Percentiles rank a stretch among this genome's conserved stretches.
Evolutionary conservation across 495 filamentous ascomycete genomes (phyloP).

Genomic region (Sporormia fimetaria): DNA sequence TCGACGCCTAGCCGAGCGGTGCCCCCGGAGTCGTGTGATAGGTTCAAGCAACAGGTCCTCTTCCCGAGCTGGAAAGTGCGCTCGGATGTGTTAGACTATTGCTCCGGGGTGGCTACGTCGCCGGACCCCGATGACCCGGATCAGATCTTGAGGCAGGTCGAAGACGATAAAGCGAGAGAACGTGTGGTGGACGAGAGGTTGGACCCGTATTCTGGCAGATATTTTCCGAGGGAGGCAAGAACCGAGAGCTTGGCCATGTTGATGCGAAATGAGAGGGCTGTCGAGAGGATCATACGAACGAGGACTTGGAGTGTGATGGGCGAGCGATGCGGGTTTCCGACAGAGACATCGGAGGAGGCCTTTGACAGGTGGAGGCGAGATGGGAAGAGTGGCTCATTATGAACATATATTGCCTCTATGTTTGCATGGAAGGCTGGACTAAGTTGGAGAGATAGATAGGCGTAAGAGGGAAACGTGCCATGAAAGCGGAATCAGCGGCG

Average conservation of each 20-base stretch:
- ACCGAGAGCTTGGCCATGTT: constrained; percentile 71
- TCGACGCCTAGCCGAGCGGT: constrained; percentile 41
- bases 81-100: constrained; percentile 80
- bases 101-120: constrained; percentile 73
- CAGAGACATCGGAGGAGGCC: constrained; percentile 50
- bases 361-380: constrained; percentile 53
- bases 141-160: constrained; percentile 52
- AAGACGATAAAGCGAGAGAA: constrained; percentile 59
- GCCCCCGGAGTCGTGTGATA: constrained; percentile 47
- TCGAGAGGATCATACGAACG: constrained; percentile 76
- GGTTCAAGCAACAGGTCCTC: constrained; percentile 67
- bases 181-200: constrained; percentile 75
- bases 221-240: constrained; percentile 70
- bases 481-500: too few species aligned
- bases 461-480: too few species aligned
- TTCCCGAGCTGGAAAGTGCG: constrained; percentile 83
- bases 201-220: constrained; percentile 83
- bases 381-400: too few species aligned
- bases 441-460: too few species aligned
- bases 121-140: constrained; percentile 87
- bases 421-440: too few species aligned
- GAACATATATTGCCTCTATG: too few species aligned
- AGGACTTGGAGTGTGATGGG: constrained; percentile 74
- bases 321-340: constrained; percentile 58
- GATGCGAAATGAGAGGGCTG: constrained; percentile 70